A percentile compares a stretch with the other conserved stretches of the same genome.
Conservation (phyloP, 2,329 filamentous ascomycete genomes). For the Colletotrichum orbiculare region DNA sequence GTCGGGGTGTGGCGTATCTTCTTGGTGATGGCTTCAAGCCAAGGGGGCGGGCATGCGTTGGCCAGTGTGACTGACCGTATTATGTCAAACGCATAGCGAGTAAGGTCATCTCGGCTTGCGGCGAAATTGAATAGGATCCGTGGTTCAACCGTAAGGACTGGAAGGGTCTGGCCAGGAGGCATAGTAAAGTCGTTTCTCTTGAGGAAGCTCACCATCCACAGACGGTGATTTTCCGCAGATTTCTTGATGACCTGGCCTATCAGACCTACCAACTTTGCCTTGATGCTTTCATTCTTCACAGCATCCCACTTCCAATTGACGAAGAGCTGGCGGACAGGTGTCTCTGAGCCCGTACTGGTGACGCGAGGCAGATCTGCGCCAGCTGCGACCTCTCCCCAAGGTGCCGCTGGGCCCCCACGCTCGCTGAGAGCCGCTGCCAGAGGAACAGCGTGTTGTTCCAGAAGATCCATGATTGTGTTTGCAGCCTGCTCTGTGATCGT, state of each 20-base stretch:
- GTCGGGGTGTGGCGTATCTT: background rate
- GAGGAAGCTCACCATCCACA: constrained; percentile 12
- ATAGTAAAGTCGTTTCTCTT: constrained; percentile 6
- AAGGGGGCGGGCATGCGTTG: background rate
- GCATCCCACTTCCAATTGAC: background rate
- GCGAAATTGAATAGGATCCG: constrained; percentile 2
- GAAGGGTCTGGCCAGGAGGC: background rate
- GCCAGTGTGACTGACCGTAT: background rate
- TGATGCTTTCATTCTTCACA: background rate
- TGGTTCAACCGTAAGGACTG: background rate
- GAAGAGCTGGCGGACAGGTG: constrained; percentile 6
- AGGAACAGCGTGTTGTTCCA: constrained; percentile 8
- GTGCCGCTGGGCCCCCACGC: background rate
- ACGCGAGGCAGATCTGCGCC: constrained; percentile 7
- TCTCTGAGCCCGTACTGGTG: background rate
- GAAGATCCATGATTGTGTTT: background rate
- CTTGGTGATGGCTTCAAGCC: constrained; percentile 9
- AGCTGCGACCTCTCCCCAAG: constrained; percentile 5
- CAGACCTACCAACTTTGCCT: constrained; percentile 2
- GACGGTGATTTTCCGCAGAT: constrained; percentile 11
- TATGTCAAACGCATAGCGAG: constrained; percentile 2
- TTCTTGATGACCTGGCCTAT: background rate
- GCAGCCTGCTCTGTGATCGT: background rate
- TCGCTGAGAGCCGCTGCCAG: constrained; percentile 15
- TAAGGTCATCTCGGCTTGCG: background rate